Percentiles rank a stretch among this genome's conserved stretches.
These are phyloP conservation scores for Trebouxia sp. DNA, from an alignment of 139 green algal genomes.

Conservation along the genomic window DNA sequence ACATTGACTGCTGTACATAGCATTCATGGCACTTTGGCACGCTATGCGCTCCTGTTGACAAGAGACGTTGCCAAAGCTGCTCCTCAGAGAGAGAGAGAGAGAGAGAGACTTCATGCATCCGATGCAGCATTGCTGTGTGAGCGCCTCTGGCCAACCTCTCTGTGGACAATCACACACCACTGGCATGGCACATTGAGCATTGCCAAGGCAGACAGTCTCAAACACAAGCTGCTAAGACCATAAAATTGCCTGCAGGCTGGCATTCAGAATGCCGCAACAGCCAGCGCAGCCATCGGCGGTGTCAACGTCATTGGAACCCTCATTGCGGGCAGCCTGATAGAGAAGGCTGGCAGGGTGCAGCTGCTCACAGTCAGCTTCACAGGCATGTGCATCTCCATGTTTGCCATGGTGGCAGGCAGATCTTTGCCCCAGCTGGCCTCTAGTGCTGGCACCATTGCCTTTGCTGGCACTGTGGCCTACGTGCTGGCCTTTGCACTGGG, in stretches of 20 bases:
- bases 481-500: constrained; percentile 90
- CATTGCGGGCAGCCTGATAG: constrained; percentile 79
- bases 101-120: too few species aligned
- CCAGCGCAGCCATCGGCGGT: constrained; percentile 83
- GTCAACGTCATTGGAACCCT: constrained; percentile 90
- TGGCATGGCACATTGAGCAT: too few species aligned
- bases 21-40: too few species aligned
- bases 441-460: constrained; percentile 55
- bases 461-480: constrained; percentile 87
- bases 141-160: too few species aligned
- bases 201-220: too few species aligned
- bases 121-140: too few species aligned
- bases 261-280: constrained; percentile 81
- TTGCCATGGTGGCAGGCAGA: constrained; percentile 81
- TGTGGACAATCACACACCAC: too few species aligned
- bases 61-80: too few species aligned
- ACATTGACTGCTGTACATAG: too few species aligned
- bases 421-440: constrained; percentile 60
- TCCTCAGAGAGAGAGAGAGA: too few species aligned
- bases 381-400: constrained; percentile 76
- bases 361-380: constrained; percentile 77
- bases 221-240: neutral
- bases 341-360: constrained; percentile 81
- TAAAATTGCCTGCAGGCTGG: constrained; percentile 62
- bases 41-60: too few species aligned